Conservation (phyloP, 2,329 filamentous ascomycete species). For the Fusarium virguliforme region DNA sequence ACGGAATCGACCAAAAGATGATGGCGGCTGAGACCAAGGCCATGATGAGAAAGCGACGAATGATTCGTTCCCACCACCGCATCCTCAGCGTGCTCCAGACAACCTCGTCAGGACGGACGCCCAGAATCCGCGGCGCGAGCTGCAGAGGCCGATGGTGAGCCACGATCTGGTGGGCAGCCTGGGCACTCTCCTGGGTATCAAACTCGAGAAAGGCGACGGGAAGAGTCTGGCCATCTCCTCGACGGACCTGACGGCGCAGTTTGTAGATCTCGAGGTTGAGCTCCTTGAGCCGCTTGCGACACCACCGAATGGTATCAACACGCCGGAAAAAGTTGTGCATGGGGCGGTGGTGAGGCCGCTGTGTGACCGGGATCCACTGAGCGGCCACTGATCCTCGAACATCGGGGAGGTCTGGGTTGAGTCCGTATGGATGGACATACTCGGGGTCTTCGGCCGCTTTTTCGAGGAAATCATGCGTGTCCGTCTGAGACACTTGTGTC, state of each 20-base stretch:
- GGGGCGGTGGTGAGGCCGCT: conserved; percentile 81
- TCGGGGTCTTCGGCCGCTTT: conserved; percentile 52
- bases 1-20: conserved; percentile 86
- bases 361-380: conserved; percentile 80
- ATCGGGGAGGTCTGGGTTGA: conserved; percentile 57
- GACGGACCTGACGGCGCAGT: conserved; percentile 81
- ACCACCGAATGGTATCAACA: conserved; percentile 96
- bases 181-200: conserved; percentile 83
- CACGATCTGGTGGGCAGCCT: conserved; percentile 88
- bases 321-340: conserved; percentile 84
- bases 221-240: conserved; percentile 77
- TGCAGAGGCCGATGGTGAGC: conserved; percentile 90
- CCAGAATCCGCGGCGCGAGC: conserved; percentile 89
- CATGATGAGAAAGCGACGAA: conserved; percentile 79
- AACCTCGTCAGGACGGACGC: conserved; percentile 85
- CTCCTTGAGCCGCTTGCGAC: conserved; percentile 68
- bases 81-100: conserved; percentile 90
- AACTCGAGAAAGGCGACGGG: conserved; percentile 95
- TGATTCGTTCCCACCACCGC: conserved; percentile 86
- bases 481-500: conserved; percentile 31
- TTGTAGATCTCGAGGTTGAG: conserved; percentile 67
- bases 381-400: conserved; percentile 72
- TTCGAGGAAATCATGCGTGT: conserved; percentile 34
- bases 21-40: conserved; percentile 84
- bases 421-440: conserved; percentile 59